Evolutionary conservation across 495 filamentous ascomycete species (phyloP), one percentile per base, ranked within the genome.

Genomic region (Hyaloscypha variabilis): DNA sequence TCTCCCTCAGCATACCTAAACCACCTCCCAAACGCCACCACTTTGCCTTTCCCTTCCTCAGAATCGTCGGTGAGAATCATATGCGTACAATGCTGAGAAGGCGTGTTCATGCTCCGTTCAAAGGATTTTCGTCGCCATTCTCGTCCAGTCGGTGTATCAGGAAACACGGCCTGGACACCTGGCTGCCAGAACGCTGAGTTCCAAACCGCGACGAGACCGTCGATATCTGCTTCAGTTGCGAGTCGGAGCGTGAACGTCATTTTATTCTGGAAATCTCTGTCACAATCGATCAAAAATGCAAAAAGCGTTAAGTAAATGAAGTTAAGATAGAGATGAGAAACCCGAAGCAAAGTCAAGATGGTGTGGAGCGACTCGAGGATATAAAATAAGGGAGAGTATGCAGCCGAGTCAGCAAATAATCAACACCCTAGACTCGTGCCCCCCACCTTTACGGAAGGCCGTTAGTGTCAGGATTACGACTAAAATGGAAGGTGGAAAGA

Each of bases 181-280:
- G 34, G 58, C 6, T 17, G 29, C 17, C 21, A 26, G 60, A 62
- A 62, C 8, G 46, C 39, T 8, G 39, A 28, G 46, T 28, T 51
- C 42, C 39, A 62, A 17, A 53, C 28, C 6, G 21, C 46, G 25
- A 62, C 14, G 13, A 51, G 6, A 17, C 60, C 46, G 39, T 42
- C 23, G 60, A 53, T 51, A 34, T 62, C 42, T n/a, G 39, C 23
- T n/a, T 39, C n/a, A 8, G 60, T 52, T 26, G 60, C 60, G 21
- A n/a, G 39, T 2, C 42, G 30, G 60, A 62, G n/a, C 8, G 60
- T 53, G 30, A 62, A 39, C 3, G 46, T 31, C 49, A 19, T 49
- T 6, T 49, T 62, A 31, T 46, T 46, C 17, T 3, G 13, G 4
- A 14, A 46, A 46, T 0, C 19, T 17, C 19, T 17, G 14, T 46